Evolutionary conservation across 202 grass and related monocot genomes (phyloP).

Genomic region (Schoenoplectus triqueter): DNA sequence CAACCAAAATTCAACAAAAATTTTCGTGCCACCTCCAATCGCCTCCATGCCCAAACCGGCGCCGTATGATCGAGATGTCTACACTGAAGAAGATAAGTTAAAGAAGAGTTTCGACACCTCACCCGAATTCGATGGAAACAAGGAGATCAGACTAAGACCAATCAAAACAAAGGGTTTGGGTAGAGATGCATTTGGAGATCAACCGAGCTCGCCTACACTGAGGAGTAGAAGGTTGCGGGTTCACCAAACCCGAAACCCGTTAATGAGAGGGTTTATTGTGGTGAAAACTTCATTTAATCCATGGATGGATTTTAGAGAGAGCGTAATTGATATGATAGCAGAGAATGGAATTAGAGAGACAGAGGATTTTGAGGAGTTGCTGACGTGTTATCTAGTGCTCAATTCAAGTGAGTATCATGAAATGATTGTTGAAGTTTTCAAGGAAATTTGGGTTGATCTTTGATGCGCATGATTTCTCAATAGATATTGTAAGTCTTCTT

Average conservation of each 20-base stretch:
- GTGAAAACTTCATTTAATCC: slow-evolving; percentile 80
- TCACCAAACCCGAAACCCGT: slow-evolving; percentile 35
- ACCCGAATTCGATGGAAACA: neutral
- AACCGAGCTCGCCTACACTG: slow-evolving; percentile 38
- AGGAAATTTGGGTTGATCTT: slow-evolving; percentile 65
- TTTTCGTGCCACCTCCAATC: slow-evolving; percentile 2
- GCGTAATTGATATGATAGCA: slow-evolving; percentile 88
- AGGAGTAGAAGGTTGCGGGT: slow-evolving; percentile 35
- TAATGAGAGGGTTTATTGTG: slow-evolving; percentile 71
- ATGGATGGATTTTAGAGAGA: slow-evolving; percentile 80
- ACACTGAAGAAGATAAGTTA: slow-evolving; percentile 34
- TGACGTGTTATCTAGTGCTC: slow-evolving; percentile 84
- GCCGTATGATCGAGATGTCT: slow-evolving; percentile 35
- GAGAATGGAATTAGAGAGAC: slow-evolving; percentile 68
- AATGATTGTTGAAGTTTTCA: slow-evolving; percentile 85
- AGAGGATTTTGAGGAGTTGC: slow-evolving; percentile 87
- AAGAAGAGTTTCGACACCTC: neutral
- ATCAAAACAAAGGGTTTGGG: slow-evolving; percentile 28
- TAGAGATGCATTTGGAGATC: neutral
- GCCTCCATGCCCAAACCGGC: neutral
- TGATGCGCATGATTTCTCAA: slow-evolving; percentile 2
- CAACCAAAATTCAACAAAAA: slow-evolving; percentile 18
- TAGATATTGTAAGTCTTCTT: neutral
- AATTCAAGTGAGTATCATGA: slow-evolving; percentile 91
- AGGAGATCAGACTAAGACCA: slow-evolving; percentile 23